phyloP scores from a whole-genome alignment of 768 basidiomycete genomes.

The Tubosaeta sp. region DNA sequence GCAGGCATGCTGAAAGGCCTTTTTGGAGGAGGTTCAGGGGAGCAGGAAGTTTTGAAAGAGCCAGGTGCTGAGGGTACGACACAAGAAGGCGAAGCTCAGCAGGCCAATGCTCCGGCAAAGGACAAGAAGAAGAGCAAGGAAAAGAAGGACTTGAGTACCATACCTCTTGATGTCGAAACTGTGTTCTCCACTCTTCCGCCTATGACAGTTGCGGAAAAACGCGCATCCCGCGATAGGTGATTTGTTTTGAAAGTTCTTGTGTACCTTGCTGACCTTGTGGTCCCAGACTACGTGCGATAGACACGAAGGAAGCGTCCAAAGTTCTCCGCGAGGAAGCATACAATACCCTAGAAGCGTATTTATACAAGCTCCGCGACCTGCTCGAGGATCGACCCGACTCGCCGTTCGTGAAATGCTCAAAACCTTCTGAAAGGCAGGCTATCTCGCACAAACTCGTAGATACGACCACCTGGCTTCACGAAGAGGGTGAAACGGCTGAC shows the following conservation, averaged over 20 bases:
- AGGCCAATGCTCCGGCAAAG: constrained; percentile 25
- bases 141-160: constrained; percentile 49
- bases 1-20: constrained; percentile 83
- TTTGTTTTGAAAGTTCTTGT: background rate
- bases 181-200: constrained; percentile 64
- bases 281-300: constrained; percentile 71
- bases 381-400: constrained; percentile 61
- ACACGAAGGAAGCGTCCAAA: constrained; percentile 73
- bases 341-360: constrained; percentile 86
- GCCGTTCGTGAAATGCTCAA: constrained; percentile 85
- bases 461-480: constrained; percentile 77
- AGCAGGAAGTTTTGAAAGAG: constrained; percentile 30
- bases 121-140: constrained; percentile 38
- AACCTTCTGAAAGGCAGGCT: constrained; percentile 60
- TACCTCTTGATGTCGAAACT: constrained; percentile 60
- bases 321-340: constrained; percentile 81
- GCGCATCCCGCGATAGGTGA: constrained; percentile 60
- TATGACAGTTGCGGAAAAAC: constrained; percentile 76
- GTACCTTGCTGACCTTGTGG: constrained; percentile 4
- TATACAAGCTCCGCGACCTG: constrained; percentile 88
- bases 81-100: constrained; percentile 30
- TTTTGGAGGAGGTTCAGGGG: constrained; percentile 60
- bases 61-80: constrained; percentile 11
- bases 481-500: constrained; percentile 78
- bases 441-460: constrained; percentile 67